Evolutionary conservation across 1,284 basidiomycete genomes (phyloP), one percentile per base, ranked within the genome.

Genomic region (Tremellales sp.): DNA sequence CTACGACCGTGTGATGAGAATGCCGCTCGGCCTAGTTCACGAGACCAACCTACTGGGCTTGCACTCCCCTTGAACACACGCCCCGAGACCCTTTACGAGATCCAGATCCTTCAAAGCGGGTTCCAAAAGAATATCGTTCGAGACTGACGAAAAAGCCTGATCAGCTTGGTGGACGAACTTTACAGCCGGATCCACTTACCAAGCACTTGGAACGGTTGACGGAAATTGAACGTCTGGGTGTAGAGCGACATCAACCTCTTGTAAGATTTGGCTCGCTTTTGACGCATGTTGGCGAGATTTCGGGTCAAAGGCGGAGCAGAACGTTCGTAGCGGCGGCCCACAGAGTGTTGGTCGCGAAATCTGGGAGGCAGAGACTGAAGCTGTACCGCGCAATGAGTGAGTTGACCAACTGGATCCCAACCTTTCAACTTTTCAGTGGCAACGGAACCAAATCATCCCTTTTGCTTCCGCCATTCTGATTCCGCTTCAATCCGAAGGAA

Each of bases 261-360:
- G 73, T 94, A 94, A 1, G 83, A 80, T 74, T 97, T 97, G 37
- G 90, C 87, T 66, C 92, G 79, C 73, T 89, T 93, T 74, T 93
- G 88, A 50, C 90, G 78, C 92, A 97, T 97, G 50, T 58, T 54
- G 43, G 36, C 19, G 41, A 19, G 42, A 38, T 16, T 29, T 14
- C 9, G 29, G 25, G 31, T 34, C 31, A 35, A 8, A 10, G n/a
- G 9, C 31, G 37, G 13, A 12, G 37, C 18, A 6, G 22, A 36
- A 10, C 19, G 37, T 24, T 39, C n/a, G n/a, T n/a, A n/a, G n/a
- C n/a, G n/a, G n/a, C n/a, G n/a, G n/a, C n/a, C n/a, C n/a, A n/a
- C n/a, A n/a, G n/a, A n/a, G n/a, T n/a, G n/a, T n/a, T n/a, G n/a
- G n/a, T n/a, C n/a, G n/a, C n/a, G n/a, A n/a, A n/a, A n/a, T n/a